phyloP scores from a whole-genome alignment of 306 rosid genomes.

The Abrus precatorius region DNA sequence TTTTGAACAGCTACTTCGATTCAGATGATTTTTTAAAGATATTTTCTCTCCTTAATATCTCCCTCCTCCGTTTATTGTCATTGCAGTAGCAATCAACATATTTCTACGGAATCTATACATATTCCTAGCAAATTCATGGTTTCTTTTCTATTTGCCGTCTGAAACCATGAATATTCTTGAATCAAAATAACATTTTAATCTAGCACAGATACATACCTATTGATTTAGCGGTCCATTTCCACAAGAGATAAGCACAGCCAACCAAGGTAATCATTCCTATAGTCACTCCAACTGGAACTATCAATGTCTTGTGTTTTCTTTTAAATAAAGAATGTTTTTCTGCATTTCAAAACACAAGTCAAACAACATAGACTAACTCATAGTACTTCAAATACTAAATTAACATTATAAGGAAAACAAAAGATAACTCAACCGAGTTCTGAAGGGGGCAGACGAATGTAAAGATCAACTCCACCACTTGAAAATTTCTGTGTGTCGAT shows the following conservation, averaged over 20 bases:
- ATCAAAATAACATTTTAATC: background rate
- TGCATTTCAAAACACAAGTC: background rate
- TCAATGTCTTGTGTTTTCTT: background rate
- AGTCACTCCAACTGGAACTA: slow-evolving; percentile 5
- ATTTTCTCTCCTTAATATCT: background rate
- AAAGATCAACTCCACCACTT: slow-evolving; percentile 30
- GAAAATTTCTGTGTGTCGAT: slow-evolving; percentile 29
- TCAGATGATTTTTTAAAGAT: background rate
- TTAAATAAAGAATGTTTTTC: slow-evolving; percentile 13
- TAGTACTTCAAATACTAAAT: background rate
- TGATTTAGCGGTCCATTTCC: slow-evolving; percentile 3
- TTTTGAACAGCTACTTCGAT: background rate
- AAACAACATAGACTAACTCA: background rate
- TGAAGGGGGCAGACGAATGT: slow-evolving; percentile 31
- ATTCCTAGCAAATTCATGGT: too few species aligned
- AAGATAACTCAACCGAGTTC: slow-evolving; percentile 44
- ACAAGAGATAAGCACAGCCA: background rate
- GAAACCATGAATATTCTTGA: background rate
- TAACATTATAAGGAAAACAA: background rate
- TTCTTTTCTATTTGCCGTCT: background rate
- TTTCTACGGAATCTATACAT: background rate
- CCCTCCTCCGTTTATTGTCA: background rate
- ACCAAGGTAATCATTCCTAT: slow-evolving; percentile 3
- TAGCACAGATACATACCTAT: background rate
- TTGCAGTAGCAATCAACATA: background rate